Evolutionary conservation across 352 stramenopile species (phyloP), one percentile per base, ranked within the genome.

Genomic region (Pythium vanterpoolii): DNA sequence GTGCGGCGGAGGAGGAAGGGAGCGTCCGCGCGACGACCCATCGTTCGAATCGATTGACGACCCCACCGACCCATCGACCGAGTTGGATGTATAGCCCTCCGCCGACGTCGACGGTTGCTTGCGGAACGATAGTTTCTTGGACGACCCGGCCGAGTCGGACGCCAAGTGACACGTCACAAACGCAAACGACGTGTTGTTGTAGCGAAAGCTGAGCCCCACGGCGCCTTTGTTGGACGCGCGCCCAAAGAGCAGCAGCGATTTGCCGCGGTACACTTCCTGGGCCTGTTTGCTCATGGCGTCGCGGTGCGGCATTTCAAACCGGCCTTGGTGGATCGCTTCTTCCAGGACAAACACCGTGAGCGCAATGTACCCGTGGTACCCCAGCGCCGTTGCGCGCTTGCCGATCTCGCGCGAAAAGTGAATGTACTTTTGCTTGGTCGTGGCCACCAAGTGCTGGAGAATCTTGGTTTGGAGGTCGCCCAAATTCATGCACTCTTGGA

Each of bases 401-500:
- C 86, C 88, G 21, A 96, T 96, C 56, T 92, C 81, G 45, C 80
- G 75, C 23, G 74, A 86, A 56, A 88, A 96, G 47, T 90, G 74
- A 16, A 83, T 69, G 26, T 90, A 96, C 60, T 84, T 82, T 13
- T 73, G 57, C 10, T 68, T 76, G 9, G 79, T 84, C 9, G 67
- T 74, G 0, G 68, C 56, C 16, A 79, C 67, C 34, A 93, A 71
- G 43, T 95, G 73, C 9, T 81, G 70, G 28, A 79, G 54, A 16
- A 96, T 76, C 38, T 86, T 88, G 24, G 69, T 66, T 42, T 89
- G 76, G 8, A 96, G 56, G 31, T 90, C 81, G 7, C 53, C 70
- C 38, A 96, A 68, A 44, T 93, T 73, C 75, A 96, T 91, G 68
- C 90, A 97, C 64, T 97, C 90, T 60, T 97, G 88, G 7, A 96